Evolutionary conservation across 768 basidiomycete species (phyloP), one percentile per base, ranked within the genome.

Genomic region (Amyloporia xantha): DNA sequence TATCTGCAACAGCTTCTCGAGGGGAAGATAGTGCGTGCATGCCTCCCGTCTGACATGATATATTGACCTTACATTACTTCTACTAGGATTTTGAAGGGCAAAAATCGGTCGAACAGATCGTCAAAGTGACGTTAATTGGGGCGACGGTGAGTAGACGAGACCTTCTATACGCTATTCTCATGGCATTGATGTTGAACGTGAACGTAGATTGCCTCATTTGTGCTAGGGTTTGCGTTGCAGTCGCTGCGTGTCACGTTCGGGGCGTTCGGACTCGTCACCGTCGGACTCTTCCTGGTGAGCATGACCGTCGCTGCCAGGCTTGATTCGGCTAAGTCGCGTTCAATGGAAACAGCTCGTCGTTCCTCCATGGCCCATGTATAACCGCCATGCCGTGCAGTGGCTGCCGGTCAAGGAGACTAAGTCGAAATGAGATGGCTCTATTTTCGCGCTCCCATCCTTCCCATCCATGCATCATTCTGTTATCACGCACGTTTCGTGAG

Each of bases 361-460:
- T 3, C 87, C 86, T 0, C 81, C 81, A 7, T 90, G 87, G 87
- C 75, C 80, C 0, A 67, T 76, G 64, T 85, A 71, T 66, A 84
- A 81, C 54, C 63, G 62, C 12, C 74, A 86, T 59, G 78, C 81
- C 13, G 78, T 84, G 30, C 68, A 73, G 53, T 85, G 82, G 84
- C 64, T 84, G 15, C 71, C 78, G 3, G 59, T 53, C 36, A 66
- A 74, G 60, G 63, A 64, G 57, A 56, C 53, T 50, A 49, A 62
- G 23, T 15, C 41, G 1, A 36, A 47, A 30, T 54, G 44, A 54
- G 46, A 10, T 13, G 6, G 10, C 37, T 24, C 30, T 7, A n/a
- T 25, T 17, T 26, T 40, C 44, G 38, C 40, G 13, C 12, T n/a
- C n/a, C n/a, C n/a, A n/a, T n/a, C n/a, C n/a, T n/a, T n/a, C n/a